Evolutionary conservation across 495 filamentous ascomycete species (phyloP).

Genomic region (Niebla homalea): DNA sequence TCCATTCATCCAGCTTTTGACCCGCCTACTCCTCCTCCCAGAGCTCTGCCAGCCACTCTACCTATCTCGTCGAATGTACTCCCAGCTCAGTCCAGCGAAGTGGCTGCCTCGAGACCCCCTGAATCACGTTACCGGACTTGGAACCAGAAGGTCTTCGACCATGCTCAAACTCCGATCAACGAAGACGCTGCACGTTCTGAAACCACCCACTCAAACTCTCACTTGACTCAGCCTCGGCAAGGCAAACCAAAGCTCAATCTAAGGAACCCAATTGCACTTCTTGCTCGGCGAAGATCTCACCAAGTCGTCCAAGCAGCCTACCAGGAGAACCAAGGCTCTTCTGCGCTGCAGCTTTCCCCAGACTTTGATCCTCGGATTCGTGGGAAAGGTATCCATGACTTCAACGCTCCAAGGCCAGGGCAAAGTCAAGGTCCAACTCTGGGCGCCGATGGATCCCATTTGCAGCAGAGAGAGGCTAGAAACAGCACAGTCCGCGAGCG

Average conservation of each 20-base stretch:
- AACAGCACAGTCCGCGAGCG: too few relatives aligned
- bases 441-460: background rate
- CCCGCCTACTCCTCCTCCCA: constrained; percentile 12
- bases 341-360: constrained; percentile 46
- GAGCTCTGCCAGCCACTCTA: background rate
- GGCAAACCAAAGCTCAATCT: constrained; percentile 53
- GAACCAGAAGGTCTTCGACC: constrained; percentile 2
- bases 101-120: background rate
- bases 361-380: constrained; percentile 76
- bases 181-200: constrained; percentile 1
- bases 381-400: constrained; percentile 79
- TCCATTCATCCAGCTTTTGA: constrained; percentile 4
- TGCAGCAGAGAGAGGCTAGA: background rate
- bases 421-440: constrained; percentile 30
- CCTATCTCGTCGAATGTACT: background rate
- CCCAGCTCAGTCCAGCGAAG: background rate
- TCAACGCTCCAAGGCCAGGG: constrained; percentile 66
- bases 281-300: constrained; percentile 44
- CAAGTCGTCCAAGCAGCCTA: constrained; percentile 36
- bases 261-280: constrained; percentile 53
- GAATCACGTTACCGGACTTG: background rate
- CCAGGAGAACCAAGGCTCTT: constrained; percentile 31
- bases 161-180: background rate
- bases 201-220: constrained; percentile 1
- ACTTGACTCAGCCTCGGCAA: constrained; percentile 7